phyloP scores from a whole-genome alignment of 2,329 filamentous ascomycete species.

The Talaromyces marneffei region DNA sequence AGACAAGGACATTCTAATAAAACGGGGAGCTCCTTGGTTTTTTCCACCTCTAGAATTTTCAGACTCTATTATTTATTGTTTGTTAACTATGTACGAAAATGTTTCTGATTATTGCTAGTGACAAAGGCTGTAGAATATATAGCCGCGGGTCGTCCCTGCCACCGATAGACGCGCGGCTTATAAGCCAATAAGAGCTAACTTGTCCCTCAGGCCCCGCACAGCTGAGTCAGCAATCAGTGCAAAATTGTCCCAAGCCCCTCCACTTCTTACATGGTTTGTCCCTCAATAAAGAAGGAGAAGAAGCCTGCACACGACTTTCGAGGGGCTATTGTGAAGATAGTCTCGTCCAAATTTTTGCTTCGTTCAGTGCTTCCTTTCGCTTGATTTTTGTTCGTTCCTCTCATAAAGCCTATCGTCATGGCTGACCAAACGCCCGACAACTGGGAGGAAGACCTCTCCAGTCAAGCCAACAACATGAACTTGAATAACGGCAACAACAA shows the following conservation, averaged over 20 bases:
- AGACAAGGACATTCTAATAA: not conserved
- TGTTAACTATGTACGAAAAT: not conserved
- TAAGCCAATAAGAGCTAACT: not conserved
- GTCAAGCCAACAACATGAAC: constrained; percentile 71
- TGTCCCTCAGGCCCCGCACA: constrained; percentile 1
- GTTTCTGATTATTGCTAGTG: not conserved
- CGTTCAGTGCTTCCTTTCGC: not conserved
- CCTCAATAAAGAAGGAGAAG: not conserved
- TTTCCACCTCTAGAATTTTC: not conserved
- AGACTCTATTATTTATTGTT: not conserved
- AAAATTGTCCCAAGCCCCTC: constrained; percentile 22
- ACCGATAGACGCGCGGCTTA: not conserved
- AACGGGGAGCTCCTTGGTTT: no score
- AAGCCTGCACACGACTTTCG: not conserved
- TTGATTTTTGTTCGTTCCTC: constrained; percentile 16
- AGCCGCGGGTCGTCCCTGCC: not conserved
- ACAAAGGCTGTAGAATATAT: not conserved
- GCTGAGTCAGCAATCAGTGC: constrained; percentile 27
- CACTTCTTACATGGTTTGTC: constrained; percentile 9
- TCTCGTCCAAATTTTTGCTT: not conserved
- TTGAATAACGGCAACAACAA: constrained; percentile 52
- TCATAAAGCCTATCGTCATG: constrained; percentile 51
- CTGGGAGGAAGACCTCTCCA: constrained; percentile 87
- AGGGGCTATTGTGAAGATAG: not conserved
- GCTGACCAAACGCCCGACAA: constrained; percentile 72